Base-by-base conservation (phyloP, 768 basidiomycete species). In the Lentinula aciculospora region DNA sequence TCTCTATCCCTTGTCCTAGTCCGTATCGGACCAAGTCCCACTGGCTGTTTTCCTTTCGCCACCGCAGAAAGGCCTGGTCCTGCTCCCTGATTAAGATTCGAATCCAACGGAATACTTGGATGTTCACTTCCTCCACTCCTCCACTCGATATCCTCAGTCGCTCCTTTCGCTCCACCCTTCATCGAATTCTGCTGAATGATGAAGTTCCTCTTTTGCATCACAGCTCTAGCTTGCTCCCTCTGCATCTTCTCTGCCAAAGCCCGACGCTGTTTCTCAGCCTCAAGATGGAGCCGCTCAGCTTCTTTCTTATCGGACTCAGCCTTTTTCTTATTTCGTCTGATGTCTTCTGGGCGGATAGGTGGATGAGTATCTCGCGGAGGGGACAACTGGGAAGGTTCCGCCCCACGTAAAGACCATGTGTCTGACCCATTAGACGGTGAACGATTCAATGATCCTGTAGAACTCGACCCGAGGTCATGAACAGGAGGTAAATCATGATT, bases 151-250 rank as follows among this genome's bases (percentile, higher is more conserved):
- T 53, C 51, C 23, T 53, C 42, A 13, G 42, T 44, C 6, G 42
- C 42, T 9, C 42, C 42, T 44, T 32, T 27, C 7, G 47, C 25
- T n/a, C n/a, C n/a, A 57, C 76, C 73, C 62, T 72, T 76, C 45
- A 68, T 71, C 29, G 76, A 70, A 17, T 68, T 78, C 63, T 84
- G 80, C 66, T 82, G 82, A 64, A 89, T 76, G 71, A 92, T 79
- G 62, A 86, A 84, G 59, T 82, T 86, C 62, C 92, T 88, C 75
- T 95, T 96, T 66, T 86, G 82, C 85, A 95, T 89, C 71, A 96
- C 94, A 44, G 92, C 92, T 56, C 94, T 83, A 17, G 94, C 91
- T 70, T 94, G 89, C 65, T 97, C 94, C 64, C 85, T 83, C 60
- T 91, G 85, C 66, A 76, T 85, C 64, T 83, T 84, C 69, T 86